Percentiles rank a stretch among this genome's conserved stretches.
phyloP scores from a whole-genome alignment of 1,139 yeast species.

The Yamadazyma buinensis region DNA sequence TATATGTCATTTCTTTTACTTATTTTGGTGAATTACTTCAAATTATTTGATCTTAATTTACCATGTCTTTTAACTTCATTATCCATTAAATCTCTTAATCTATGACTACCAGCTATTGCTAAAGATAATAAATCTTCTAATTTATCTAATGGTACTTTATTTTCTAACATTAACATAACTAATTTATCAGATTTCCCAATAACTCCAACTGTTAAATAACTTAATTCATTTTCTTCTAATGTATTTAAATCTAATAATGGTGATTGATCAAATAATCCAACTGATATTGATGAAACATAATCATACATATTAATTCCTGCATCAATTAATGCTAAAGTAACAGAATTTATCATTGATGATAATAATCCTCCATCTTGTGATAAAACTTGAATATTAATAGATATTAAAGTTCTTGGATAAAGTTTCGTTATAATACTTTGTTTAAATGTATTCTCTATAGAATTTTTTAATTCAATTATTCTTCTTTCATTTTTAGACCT shows the following conservation, averaged over 20 bases:
- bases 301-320: conserved; percentile 96
- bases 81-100: conserved; percentile 83
- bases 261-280: conserved; percentile 72
- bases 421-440: conserved; percentile 72
- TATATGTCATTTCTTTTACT: too few species aligned
- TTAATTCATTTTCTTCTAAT: conserved; percentile 79
- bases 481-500: conserved; percentile 62
- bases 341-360: conserved; percentile 80
- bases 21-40: too few species aligned
- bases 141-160: conserved; percentile 78
- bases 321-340: conserved; percentile 85
- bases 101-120: conserved; percentile 86
- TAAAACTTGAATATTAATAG: conserved; percentile 69
- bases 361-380: conserved; percentile 90
- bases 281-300: conserved; percentile 75
- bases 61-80: conserved; percentile 74
- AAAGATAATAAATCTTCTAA: conserved; percentile 75
- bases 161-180: conserved; percentile 73
- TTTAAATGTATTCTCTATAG: conserved; percentile 75
- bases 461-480: conserved; percentile 69
- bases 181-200: conserved; percentile 80
- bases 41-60: conserved; percentile 33
- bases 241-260: conserved; percentile 81
- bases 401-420: conserved; percentile 80
- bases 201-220: conserved; percentile 77